Evolutionary conservation across 495 filamentous ascomycete species (phyloP).

Genomic region (Oleoguttula mirabilis): DNA sequence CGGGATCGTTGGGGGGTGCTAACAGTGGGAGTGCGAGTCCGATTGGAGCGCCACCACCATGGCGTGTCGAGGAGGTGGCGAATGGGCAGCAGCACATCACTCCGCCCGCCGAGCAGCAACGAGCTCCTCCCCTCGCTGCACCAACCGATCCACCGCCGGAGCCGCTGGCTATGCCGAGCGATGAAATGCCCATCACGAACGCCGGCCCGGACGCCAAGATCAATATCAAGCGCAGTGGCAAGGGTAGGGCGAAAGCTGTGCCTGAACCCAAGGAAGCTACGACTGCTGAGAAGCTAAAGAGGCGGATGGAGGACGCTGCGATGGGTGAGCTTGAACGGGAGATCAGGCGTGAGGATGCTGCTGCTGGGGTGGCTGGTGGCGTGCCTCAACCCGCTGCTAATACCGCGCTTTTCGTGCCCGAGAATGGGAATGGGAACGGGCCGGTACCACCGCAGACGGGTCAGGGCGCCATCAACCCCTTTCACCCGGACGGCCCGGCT

Average conservation of each 20-base stretch:
- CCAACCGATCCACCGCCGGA: no score
- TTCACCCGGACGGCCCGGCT: slow-evolving; percentile 10
- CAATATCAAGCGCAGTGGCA: slow-evolving; percentile 16
- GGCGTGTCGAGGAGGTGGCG: no score
- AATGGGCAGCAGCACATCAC: no score
- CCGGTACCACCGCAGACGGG: no score
- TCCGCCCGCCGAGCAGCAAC: no score
- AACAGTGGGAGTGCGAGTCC: no score
- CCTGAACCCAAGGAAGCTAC: slow-evolving; percentile 7
- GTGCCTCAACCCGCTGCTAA: not conserved
- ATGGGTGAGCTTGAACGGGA: slow-evolving; percentile 8
- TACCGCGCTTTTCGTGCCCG: no score
- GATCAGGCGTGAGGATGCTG: slow-evolving; percentile 5
- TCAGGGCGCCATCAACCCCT: slow-evolving; percentile 4
- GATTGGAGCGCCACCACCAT: no score
- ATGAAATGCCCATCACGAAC: slow-evolving; percentile 20
- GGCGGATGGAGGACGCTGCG: slow-evolving; percentile 5
- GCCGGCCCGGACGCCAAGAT: slow-evolving; percentile 20
- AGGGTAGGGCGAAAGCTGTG: slow-evolving; percentile 6
- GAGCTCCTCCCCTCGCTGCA: no score
- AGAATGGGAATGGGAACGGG: no score
- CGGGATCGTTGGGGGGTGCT: no score
- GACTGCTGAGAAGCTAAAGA: not conserved
- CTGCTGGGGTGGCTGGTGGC: not conserved
- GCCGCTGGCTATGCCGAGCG: no score